These are phyloP conservation scores for Heterobasidion occidentale DNA, from an alignment of 1,284 basidiomycete genomes.

Conservation along the genomic window DNA sequence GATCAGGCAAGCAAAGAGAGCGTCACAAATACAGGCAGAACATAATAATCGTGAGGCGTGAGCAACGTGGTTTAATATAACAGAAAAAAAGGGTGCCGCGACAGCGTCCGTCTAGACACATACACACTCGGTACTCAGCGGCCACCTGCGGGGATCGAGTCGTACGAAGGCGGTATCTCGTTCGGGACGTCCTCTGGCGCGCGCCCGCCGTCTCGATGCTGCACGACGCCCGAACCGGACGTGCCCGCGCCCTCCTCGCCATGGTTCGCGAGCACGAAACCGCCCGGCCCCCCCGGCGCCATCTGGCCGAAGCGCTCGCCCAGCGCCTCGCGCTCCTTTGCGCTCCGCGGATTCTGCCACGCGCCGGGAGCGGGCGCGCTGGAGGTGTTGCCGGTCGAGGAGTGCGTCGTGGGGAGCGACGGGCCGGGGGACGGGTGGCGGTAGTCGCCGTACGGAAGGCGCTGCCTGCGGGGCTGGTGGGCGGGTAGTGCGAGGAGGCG, in stretches of 20 bases:
- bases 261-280: constrained; percentile 8
- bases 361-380: background rate
- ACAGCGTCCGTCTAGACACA: background rate
- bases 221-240: background rate
- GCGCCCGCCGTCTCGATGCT: constrained; percentile 12
- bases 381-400: background rate
- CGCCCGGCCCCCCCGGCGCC: constrained; percentile 1
- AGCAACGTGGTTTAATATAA: too few species aligned
- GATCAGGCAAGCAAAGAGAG: background rate
- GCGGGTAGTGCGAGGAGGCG: constrained; percentile 15
- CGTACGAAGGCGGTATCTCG: constrained; percentile 28
- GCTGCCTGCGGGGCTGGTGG: constrained; percentile 12
- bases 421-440: constrained; percentile 20
- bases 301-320: background rate
- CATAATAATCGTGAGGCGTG: background rate
- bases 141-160: constrained; percentile 24
- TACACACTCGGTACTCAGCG: background rate
- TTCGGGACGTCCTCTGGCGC: constrained; percentile 12
- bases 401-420: constrained; percentile 15
- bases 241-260: constrained; percentile 2
- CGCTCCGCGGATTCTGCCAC: constrained; percentile 16
- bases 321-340: constrained; percentile 25
- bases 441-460: constrained; percentile 12
- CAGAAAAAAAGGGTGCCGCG: too few species aligned
- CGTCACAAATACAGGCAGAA: background rate